phyloP scores from a whole-genome alignment of 495 filamentous ascomycete species.

The Lophiotrema nucula region DNA sequence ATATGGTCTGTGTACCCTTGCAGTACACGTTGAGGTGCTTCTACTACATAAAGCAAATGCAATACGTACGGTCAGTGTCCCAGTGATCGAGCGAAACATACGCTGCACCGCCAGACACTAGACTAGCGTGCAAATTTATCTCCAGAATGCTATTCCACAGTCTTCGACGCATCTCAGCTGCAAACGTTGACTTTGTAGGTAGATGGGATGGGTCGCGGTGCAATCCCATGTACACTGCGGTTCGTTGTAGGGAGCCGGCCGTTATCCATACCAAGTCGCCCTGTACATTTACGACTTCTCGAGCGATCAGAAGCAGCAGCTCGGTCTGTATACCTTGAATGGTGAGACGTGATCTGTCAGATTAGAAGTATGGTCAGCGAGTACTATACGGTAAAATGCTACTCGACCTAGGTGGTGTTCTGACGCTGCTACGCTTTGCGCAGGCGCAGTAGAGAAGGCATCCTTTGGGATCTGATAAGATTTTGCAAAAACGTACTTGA shows the following conservation, averaged over 20 bases:
- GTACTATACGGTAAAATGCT: no score
- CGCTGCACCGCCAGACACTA: constrained; percentile 60
- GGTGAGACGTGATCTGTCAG: constrained; percentile 53
- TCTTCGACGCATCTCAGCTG: constrained; percentile 64
- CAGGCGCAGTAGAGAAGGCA: no score
- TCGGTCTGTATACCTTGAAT: constrained; percentile 57
- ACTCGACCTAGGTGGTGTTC: no score
- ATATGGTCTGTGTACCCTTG: no score
- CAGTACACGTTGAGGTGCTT: no score
- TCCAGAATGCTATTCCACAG: constrained; percentile 69
- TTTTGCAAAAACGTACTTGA: constrained; percentile 40
- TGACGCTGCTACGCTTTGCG: no score
- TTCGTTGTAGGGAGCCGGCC: constrained; percentile 56
- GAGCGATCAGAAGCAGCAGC: constrained; percentile 60
- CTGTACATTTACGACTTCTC: constrained; percentile 54
- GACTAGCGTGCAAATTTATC: constrained; percentile 57
- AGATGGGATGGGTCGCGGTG: constrained; percentile 56
- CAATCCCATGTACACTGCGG: constrained; percentile 61
- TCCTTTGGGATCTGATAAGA: no score
- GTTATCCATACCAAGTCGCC: constrained; percentile 60
- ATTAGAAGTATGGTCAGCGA: no score
- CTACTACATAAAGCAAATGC: no score
- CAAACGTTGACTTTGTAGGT: constrained; percentile 46
- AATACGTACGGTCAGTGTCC: no score
- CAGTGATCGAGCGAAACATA: constrained; percentile 51